These are phyloP conservation scores for Vicia sativa DNA, from an alignment of 306 rosid species.

Conservation along the genomic window DNA sequence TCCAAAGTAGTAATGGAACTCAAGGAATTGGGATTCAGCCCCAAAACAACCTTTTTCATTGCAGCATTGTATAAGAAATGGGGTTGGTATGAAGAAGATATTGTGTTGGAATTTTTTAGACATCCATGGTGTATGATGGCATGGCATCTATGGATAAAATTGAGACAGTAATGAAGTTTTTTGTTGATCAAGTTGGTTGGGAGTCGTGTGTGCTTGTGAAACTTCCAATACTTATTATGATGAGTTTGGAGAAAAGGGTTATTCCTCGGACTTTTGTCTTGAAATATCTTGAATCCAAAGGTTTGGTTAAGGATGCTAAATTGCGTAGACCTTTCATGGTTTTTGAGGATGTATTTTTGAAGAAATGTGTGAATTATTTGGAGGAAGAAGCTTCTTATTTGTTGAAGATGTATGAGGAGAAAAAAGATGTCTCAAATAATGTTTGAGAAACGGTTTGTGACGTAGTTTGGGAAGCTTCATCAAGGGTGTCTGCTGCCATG, in stretches of 20 bases:
- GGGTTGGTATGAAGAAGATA: conserved; percentile 49
- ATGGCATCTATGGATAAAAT: conserved; percentile 42
- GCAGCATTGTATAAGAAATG: conserved; percentile 49
- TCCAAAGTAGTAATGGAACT: conserved; percentile 38
- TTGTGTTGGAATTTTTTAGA: conserved; percentile 32
- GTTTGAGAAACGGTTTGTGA: too few species aligned
- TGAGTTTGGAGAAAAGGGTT: conserved; percentile 45
- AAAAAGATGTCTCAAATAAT: background rate
- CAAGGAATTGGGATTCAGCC: conserved; percentile 41
- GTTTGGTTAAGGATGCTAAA: conserved; percentile 36
- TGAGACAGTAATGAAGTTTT: conserved; percentile 38
- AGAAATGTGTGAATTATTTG: conserved; percentile 31
- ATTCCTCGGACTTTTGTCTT: conserved; percentile 49
- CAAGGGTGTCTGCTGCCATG: too few species aligned
- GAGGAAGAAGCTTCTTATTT: conserved; percentile 40
- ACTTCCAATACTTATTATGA: conserved; percentile 11
- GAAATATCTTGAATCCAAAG: conserved; percentile 37
- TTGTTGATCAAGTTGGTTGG: conserved; percentile 53
- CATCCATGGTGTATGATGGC: conserved; percentile 53
- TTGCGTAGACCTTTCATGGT: background rate
- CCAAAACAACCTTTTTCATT: conserved; percentile 11
- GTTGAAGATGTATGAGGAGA: conserved; percentile 37
- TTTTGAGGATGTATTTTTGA: conserved; percentile 25
- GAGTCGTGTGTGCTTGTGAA: conserved; percentile 33
- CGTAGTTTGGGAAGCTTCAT: too few species aligned